Percentiles rank a stretch among this genome's conserved stretches.
Evolutionary conservation across 208 protist species (phyloP).

Genomic region (Novymonas esmeraldas): DNA sequence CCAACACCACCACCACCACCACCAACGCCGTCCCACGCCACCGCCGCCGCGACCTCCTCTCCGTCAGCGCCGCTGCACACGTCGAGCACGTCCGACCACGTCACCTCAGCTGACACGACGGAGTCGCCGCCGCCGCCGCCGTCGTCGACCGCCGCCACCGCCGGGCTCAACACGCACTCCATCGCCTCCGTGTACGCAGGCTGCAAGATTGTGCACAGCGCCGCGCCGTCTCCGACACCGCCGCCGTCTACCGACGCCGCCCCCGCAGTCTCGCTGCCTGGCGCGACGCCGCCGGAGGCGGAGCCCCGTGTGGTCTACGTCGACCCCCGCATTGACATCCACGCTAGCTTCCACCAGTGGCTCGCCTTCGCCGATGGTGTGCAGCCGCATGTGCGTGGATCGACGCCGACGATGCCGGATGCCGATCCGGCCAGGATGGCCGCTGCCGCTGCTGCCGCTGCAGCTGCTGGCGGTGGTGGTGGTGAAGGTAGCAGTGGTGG

Average conservation of each 20-base stretch:
- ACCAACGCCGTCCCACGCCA: neutral
- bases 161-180: constrained; percentile 12
- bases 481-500: neutral
- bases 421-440: constrained; percentile 24
- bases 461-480: neutral
- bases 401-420: constrained; percentile 14
- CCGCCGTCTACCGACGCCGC: neutral
- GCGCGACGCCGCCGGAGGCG: too few species aligned
- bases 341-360: constrained; percentile 47
- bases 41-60: too few species aligned
- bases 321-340: constrained; percentile 50
- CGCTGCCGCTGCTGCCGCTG: constrained; percentile 4
- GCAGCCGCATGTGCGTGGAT: constrained; percentile 38
- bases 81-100: too few species aligned
- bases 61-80: too few species aligned
- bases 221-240: neutral
- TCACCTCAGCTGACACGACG: too few species aligned
- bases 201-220: constrained; percentile 28
- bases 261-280: too few species aligned
- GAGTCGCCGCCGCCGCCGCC: neutral
- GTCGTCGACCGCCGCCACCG: neutral
- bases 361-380: constrained; percentile 62
- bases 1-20: constrained; percentile 6
- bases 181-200: constrained; percentile 37
- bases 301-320: constrained; percentile 34